Conservation (phyloP, 164 flowering plant genomes). For the Warburgia ugandensis region DNA sequence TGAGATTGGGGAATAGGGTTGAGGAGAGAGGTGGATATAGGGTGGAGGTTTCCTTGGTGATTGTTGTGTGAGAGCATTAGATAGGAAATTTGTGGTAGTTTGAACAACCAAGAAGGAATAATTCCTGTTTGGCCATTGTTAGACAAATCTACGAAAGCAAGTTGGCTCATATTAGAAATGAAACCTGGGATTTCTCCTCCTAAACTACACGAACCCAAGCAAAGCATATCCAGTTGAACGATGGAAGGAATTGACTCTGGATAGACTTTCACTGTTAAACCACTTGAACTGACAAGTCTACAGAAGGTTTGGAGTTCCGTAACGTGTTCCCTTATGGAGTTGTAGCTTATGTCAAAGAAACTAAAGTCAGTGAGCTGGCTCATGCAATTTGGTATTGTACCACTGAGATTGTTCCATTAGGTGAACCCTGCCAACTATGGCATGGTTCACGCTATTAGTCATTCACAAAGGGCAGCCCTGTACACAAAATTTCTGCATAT, state of each 20-base stretch:
- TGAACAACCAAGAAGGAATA: conserved; percentile 8
- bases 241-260: neutral
- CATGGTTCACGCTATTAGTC: too few species aligned
- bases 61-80: conserved; percentile 7
- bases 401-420: conserved; percentile 10
- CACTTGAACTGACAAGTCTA: neutral
- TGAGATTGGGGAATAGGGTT: neutral
- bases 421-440: too few species aligned
- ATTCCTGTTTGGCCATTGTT: conserved; percentile 4
- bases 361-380: conserved; percentile 5
- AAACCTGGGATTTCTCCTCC: neutral
- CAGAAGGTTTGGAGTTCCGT: neutral
- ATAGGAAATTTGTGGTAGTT: conserved; percentile 3
- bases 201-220: neutral
- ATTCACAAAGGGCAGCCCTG: too few species aligned
- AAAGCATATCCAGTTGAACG: neutral
- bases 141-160: neutral
- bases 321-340: conserved; percentile 8
- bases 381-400: conserved; percentile 17
- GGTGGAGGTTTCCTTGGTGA: conserved; percentile 2
- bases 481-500: too few species aligned
- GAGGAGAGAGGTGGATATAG: neutral
- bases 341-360: neutral
- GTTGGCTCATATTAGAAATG: conserved; percentile 5
- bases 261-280: neutral